phyloP scores from a whole-genome alignment of 352 stramenopile species.

The Globisporangium abappressorium region DNA sequence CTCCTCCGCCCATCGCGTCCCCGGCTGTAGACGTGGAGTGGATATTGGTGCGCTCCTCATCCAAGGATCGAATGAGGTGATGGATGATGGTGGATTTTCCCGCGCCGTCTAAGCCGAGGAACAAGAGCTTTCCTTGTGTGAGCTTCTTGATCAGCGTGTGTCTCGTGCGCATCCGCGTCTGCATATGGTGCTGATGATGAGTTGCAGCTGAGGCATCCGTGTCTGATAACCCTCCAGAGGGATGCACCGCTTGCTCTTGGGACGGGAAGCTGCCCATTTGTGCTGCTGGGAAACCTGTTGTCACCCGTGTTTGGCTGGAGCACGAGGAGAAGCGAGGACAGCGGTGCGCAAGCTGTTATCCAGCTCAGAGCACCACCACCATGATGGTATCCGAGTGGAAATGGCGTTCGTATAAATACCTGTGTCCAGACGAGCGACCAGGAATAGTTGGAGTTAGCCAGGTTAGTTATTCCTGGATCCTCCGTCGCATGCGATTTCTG shows the following conservation, averaged over 20 bases:
- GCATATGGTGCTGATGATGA: neutral
- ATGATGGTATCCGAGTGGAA: neutral
- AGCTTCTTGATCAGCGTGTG: slow-evolving; percentile 35
- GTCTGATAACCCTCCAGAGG: neutral
- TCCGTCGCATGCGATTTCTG: neutral
- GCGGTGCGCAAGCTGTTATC: neutral
- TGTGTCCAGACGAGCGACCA: neutral
- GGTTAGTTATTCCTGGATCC: neutral
- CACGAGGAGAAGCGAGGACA: neutral
- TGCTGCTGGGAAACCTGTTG: neutral
- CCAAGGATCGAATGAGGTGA: slow-evolving; percentile 27
- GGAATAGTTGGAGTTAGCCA: slow-evolving; percentile 3
- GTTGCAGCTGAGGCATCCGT: neutral
- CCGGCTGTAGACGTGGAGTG: slow-evolving; percentile 10
- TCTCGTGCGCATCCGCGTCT: slow-evolving; percentile 22
- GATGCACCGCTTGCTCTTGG: slow-evolving; percentile 24
- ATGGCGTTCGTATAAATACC: neutral
- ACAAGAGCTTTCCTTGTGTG: slow-evolving; percentile 36
- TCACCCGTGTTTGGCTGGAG: neutral
- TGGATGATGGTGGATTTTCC: slow-evolving; percentile 61
- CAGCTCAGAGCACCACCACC: neutral
- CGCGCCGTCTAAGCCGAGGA: slow-evolving; percentile 53
- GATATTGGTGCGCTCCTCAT: slow-evolving; percentile 19
- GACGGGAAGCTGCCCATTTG: slow-evolving; percentile 43
- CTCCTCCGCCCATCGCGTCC: neutral